Conservation (phyloP, 2,329 filamentous ascomycete genomes). For the Ampelomyces quisqualis region DNA sequence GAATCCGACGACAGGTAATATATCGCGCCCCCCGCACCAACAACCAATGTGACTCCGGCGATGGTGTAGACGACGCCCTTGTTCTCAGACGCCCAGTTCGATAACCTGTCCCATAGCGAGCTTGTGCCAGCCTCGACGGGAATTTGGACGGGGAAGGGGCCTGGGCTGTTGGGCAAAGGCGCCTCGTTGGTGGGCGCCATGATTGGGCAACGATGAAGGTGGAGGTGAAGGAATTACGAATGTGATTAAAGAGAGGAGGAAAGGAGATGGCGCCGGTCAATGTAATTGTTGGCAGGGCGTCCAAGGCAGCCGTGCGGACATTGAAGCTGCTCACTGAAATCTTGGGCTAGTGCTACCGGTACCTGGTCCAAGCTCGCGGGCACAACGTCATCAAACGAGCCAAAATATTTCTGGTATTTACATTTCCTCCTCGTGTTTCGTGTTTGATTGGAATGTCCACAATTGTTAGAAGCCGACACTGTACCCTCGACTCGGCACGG, state of each 20-base stretch:
- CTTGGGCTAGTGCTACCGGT: constrained; percentile 12
- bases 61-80: constrained; percentile 95
- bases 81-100: constrained; percentile 91
- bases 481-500: constrained; percentile 2
- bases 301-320: constrained; percentile 6
- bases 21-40: constrained; percentile 85
- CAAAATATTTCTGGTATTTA: too few species aligned
- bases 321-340: constrained; percentile 14
- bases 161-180: constrained; percentile 35
- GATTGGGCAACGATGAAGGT: constrained; percentile 5
- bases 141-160: constrained; percentile 39
- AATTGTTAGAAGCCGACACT: background rate
- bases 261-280: constrained; percentile 13
- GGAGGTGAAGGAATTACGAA: constrained; percentile 2
- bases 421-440: too few species aligned
- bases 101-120: constrained; percentile 84
- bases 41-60: constrained; percentile 87
- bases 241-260: constrained; percentile 1
- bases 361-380: constrained; percentile 11
- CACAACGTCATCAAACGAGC: constrained; percentile 18
- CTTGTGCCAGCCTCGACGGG: constrained; percentile 54
- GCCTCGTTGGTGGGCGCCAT: constrained; percentile 35
- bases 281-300: constrained; percentile 16
- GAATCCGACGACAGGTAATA: constrained; percentile 73
- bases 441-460: background rate